Percentiles rank a stretch among this genome's conserved stretches.
phyloP scores from a whole-genome alignment of 345 rosid species.

The Eucalyptus camaldulensis region DNA sequence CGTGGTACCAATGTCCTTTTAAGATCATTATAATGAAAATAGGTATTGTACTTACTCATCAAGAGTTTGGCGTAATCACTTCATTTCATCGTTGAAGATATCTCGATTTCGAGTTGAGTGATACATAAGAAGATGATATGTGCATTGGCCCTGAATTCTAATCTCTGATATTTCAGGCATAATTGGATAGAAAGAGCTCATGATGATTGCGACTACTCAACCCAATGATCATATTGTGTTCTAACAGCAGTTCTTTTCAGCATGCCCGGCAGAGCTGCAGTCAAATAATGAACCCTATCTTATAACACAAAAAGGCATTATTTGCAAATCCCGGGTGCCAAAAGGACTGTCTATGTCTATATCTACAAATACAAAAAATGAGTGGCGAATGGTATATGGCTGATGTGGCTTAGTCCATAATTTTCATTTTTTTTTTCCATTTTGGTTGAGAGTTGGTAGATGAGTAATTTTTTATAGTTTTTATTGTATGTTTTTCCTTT shows the following conservation, averaged over 20 bases:
- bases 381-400: not conserved
- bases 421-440: not conserved
- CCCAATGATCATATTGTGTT: not conserved
- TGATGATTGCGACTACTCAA: not conserved
- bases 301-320: not conserved
- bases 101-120: not conserved
- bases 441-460: not conserved
- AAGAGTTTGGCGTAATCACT: not conserved
- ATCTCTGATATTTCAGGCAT: not conserved
- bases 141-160: not conserved
- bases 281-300: not conserved
- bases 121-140: not conserved
- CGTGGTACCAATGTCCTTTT: not conserved
- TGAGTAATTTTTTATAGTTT: no score
- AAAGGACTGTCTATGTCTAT: no score
- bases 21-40: not conserved
- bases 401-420: not conserved
- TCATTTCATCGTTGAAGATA: not conserved
- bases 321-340: not conserved
- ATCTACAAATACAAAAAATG: not conserved
- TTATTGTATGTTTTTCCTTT: not conserved
- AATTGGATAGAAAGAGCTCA: not conserved
- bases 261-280: not conserved
- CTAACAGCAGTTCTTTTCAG: not conserved
- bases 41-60: not conserved